These are phyloP conservation scores for Suillus subalutaceus DNA, from an alignment of 768 basidiomycete species.

Conservation along the genomic window DNA sequence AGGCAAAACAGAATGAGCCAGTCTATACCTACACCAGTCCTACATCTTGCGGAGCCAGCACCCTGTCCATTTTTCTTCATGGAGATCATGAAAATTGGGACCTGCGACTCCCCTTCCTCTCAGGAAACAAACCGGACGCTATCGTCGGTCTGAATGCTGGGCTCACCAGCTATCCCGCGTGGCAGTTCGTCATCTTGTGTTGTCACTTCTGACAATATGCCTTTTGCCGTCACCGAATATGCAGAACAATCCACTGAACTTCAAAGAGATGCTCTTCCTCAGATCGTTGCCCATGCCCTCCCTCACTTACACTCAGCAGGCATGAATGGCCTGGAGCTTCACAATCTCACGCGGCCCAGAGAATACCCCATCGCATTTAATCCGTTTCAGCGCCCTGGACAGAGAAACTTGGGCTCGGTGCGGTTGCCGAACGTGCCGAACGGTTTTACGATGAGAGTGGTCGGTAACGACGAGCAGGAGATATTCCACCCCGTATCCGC, in stretches of 20 bases:
- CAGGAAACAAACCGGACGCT: slow-evolving; percentile 38
- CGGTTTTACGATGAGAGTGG: slow-evolving; percentile 33
- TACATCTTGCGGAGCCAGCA: slow-evolving; percentile 39
- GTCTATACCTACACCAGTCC: slow-evolving; percentile 42
- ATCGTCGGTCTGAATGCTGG: slow-evolving; percentile 46
- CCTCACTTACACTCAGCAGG: slow-evolving; percentile 19
- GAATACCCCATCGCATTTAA: slow-evolving; percentile 34
- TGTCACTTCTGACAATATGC: slow-evolving; percentile 29
- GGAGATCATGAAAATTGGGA: slow-evolving; percentile 31
- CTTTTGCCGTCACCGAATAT: slow-evolving; percentile 40
- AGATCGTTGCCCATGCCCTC: slow-evolving; percentile 30
- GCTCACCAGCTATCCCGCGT: slow-evolving; percentile 38
- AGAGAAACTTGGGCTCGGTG: slow-evolving; percentile 27
- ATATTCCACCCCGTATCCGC: not conserved
- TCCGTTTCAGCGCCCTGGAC: slow-evolving; percentile 37
- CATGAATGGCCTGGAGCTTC: slow-evolving; percentile 23
- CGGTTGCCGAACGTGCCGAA: slow-evolving; percentile 35
- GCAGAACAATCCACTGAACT: slow-evolving; percentile 40
- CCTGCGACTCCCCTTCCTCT: slow-evolving; percentile 23
- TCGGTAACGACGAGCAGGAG: slow-evolving; percentile 23
- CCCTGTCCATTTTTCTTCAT: slow-evolving; percentile 40
- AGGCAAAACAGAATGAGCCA: slow-evolving; percentile 28
- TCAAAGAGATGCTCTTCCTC: slow-evolving; percentile 31
- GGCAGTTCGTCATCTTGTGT: slow-evolving; percentile 39
- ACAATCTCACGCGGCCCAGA: slow-evolving; percentile 28